Evolutionary conservation across 2,329 filamentous ascomycete species (phyloP).

Genomic region (Exophiala calicioides): DNA sequence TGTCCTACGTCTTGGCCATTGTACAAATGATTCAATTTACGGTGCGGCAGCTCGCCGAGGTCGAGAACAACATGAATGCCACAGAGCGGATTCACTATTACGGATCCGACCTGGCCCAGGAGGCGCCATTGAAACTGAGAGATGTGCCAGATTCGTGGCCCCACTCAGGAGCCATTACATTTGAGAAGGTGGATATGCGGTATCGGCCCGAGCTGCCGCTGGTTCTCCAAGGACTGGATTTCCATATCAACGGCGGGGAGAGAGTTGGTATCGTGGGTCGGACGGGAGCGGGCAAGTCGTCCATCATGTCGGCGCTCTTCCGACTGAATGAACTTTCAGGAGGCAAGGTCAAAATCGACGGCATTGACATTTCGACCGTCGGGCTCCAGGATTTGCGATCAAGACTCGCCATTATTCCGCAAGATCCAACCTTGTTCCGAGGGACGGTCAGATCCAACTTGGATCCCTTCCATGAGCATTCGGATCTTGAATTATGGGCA

Average conservation of each 20-base stretch:
- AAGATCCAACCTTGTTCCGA: constrained; percentile 48
- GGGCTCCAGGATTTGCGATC: constrained; percentile 46
- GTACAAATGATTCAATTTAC: constrained; percentile 97
- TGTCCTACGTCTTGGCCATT: constrained; percentile 90
- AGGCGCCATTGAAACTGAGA: constrained; percentile 75
- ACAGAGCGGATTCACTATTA: constrained; percentile 92
- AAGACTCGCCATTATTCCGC: constrained; percentile 47
- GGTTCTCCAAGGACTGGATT: constrained; percentile 66
- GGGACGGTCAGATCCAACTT: constrained; percentile 49
- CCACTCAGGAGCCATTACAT: constrained; percentile 77
- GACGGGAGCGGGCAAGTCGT: constrained; percentile 49
- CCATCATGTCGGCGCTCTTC: constrained; percentile 50
- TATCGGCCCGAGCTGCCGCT: constrained; percentile 72
- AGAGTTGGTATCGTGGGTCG: constrained; percentile 51
- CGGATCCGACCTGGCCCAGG: constrained; percentile 80
- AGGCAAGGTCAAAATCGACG: constrained; percentile 47
- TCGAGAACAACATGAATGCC: constrained; percentile 97
- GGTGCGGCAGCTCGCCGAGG: constrained; percentile 87
- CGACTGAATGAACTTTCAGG: constrained; percentile 44
- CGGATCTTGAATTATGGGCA: constrained; percentile 50
- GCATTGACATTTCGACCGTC: constrained; percentile 44
- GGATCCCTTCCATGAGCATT: constrained; percentile 48
- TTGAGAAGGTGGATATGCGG: constrained; percentile 75
- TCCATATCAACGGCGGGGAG: constrained; percentile 48
- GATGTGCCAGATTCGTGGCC: constrained; percentile 79